phyloP scores from a whole-genome alignment of 108 stramenopile species.

The Nitzschia sp. region DNA sequence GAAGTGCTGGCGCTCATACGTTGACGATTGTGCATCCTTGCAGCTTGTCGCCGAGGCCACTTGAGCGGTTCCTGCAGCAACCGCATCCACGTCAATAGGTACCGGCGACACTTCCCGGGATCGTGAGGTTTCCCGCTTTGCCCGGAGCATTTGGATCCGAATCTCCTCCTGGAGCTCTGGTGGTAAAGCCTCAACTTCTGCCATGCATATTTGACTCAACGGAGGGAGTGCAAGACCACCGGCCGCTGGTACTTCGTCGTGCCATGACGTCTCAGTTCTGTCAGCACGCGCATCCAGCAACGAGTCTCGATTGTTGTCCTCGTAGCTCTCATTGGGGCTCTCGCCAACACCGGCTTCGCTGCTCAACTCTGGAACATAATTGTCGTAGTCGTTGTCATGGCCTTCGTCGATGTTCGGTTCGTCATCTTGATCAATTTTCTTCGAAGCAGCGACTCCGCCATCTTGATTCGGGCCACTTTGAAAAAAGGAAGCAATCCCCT shows the following conservation, averaged over 20 bases:
- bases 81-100: background rate
- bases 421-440: too few species aligned
- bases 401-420: too few species aligned
- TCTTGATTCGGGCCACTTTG: background rate
- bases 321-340: background rate
- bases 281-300: background rate
- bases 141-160: slow-evolving; percentile 1
- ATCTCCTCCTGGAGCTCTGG: slow-evolving; percentile 35
- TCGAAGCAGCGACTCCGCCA: too few species aligned
- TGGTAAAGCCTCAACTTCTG: slow-evolving; percentile 47
- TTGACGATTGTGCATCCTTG: background rate
- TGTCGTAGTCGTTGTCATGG: background rate
- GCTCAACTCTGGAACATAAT: background rate
- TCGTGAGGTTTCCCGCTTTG: background rate
- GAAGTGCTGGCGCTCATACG: slow-evolving; percentile 11
- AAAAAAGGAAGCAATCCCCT: background rate
- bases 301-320: background rate
- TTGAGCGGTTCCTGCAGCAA: background rate
- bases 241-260: background rate
- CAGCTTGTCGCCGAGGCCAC: background rate
- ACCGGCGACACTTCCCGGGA: background rate
- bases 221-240: slow-evolving; percentile 38
- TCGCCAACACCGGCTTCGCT: background rate
- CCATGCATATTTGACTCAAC: slow-evolving; percentile 53
- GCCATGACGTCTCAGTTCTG: background rate